Evolutionary conservation across 805 yeast genomes (phyloP).

Genomic region (Kazachstania bromeliacearum): DNA sequence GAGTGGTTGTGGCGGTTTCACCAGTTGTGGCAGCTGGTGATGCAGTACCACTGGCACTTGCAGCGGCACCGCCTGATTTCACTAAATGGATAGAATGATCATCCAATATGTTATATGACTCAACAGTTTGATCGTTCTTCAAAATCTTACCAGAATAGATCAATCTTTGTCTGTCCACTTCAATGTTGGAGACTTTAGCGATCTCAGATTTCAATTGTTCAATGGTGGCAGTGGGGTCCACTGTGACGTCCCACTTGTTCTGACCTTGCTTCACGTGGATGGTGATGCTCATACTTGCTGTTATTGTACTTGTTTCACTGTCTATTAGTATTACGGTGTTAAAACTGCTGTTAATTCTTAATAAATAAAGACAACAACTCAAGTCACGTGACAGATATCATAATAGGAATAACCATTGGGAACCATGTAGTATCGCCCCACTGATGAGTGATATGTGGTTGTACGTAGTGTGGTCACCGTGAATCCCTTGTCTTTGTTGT

Average conservation of each 20-base stretch:
- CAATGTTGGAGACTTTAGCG: constrained; percentile 51
- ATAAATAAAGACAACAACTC: too few relatives aligned
- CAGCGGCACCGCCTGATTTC: constrained; percentile 54
- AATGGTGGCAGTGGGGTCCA: constrained; percentile 48
- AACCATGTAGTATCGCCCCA: too few relatives aligned
- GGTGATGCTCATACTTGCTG: constrained; percentile 24
- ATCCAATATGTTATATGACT: constrained; percentile 66
- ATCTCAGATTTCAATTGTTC: constrained; percentile 59
- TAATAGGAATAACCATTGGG: too few relatives aligned
- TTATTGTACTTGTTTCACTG: too few relatives aligned
- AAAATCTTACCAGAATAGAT: constrained; percentile 91
- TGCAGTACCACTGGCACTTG: constrained; percentile 21
- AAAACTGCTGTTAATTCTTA: too few relatives aligned
- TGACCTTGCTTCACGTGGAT: constrained; percentile 49
- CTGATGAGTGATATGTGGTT: too few relatives aligned
- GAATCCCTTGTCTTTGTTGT: too few relatives aligned
- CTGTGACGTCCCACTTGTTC: constrained; percentile 59
- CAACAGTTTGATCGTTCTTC: constrained; percentile 71
- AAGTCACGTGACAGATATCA: too few relatives aligned
- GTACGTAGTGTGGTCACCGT: too few relatives aligned
- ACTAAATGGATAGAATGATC: constrained; percentile 89
- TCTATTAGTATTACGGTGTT: too few relatives aligned
- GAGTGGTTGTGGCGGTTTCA: constrained; percentile 29
- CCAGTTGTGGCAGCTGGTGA: constrained; percentile 21
- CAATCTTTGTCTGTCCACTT: constrained; percentile 74